Percentiles rank a stretch among this genome's conserved stretches.
phyloP scores from a whole-genome alignment of 2,329 filamentous ascomycete species.

The Exophiala alcalophila region DNA sequence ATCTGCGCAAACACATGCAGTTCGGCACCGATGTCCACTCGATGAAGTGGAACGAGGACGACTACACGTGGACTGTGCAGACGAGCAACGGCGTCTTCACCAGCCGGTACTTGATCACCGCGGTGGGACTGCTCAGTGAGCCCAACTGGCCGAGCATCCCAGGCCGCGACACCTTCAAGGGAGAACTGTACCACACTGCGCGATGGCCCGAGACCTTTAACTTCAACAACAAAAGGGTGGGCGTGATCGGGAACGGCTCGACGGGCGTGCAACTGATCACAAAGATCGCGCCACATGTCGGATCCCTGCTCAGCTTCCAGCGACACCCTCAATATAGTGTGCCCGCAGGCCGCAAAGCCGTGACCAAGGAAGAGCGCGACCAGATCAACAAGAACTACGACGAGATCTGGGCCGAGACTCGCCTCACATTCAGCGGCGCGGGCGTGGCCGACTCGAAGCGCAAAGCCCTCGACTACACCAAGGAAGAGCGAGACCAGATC shows the following conservation, averaged over 20 bases:
- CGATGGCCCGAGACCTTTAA: constrained; percentile 57
- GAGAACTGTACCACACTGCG: constrained; percentile 57
- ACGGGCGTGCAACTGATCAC: constrained; percentile 61
- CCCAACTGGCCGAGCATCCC: constrained; percentile 59
- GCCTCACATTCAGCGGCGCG: constrained; percentile 49
- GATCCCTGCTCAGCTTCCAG: constrained; percentile 53
- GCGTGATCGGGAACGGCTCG: constrained; percentile 62
- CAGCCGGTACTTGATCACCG: constrained; percentile 45
- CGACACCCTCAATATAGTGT: constrained; percentile 64
- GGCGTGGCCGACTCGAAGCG: constrained; percentile 48
- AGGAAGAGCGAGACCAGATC: constrained; percentile 39
- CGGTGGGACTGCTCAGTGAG: constrained; percentile 54
- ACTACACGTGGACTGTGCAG: constrained; percentile 43
- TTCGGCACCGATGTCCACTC: constrained; percentile 41
- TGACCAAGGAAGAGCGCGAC: constrained; percentile 52
- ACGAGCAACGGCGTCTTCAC: constrained; percentile 38
- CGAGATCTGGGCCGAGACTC: constrained; percentile 31
- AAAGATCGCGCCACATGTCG: constrained; percentile 53
- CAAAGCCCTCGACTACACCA: constrained; percentile 24
- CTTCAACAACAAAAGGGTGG: constrained; percentile 57
- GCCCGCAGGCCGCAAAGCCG: constrained; percentile 53
- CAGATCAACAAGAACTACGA: constrained; percentile 20
- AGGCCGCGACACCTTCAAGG: constrained; percentile 58
- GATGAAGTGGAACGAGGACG: constrained; percentile 36
- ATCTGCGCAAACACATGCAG: constrained; percentile 39